Conservation (phyloP, 2,329 filamentous ascomycete genomes). For the Eutypa lata region DNA sequence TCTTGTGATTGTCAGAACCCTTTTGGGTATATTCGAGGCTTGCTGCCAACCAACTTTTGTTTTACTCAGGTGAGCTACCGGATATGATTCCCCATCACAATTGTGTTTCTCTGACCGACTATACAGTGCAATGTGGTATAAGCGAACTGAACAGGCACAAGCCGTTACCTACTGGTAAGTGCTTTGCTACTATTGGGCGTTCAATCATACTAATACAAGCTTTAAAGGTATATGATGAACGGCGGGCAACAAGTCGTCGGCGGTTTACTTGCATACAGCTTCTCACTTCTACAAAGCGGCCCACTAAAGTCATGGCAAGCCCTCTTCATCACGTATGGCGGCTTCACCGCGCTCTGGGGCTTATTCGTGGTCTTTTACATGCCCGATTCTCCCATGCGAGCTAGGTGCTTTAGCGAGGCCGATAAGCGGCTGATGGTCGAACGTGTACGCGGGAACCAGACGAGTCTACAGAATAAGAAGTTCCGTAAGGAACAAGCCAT, state of each 20-base stretch:
- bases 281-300: conserved; percentile 46
- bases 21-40: conserved; percentile 70
- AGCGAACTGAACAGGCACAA: conserved; percentile 62
- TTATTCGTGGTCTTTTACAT: conserved; percentile 62
- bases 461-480: conserved; percentile 54
- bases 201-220: no score
- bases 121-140: conserved; percentile 72
- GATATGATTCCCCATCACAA: no score
- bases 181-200: no score
- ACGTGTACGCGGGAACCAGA: conserved; percentile 58
- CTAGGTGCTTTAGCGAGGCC: conserved; percentile 64
- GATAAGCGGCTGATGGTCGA: conserved; percentile 64
- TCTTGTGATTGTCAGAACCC: conserved; percentile 57
- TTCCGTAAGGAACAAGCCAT: conserved; percentile 45
- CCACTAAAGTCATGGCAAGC: conserved; percentile 64
- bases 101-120: no score
- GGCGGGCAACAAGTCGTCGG: conserved; percentile 70
- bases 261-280: conserved; percentile 66
- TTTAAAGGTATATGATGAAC: conserved; percentile 82
- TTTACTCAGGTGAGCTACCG: no score
- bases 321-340: conserved; percentile 65
- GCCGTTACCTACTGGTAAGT: conserved; percentile 70
- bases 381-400: conserved; percentile 69
- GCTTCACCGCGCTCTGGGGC: conserved; percentile 60
- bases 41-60: conserved; percentile 67